These are phyloP conservation scores for Fusarium falciforme DNA, from an alignment of 2,329 filamentous ascomycete genomes.

Conservation along the genomic window DNA sequence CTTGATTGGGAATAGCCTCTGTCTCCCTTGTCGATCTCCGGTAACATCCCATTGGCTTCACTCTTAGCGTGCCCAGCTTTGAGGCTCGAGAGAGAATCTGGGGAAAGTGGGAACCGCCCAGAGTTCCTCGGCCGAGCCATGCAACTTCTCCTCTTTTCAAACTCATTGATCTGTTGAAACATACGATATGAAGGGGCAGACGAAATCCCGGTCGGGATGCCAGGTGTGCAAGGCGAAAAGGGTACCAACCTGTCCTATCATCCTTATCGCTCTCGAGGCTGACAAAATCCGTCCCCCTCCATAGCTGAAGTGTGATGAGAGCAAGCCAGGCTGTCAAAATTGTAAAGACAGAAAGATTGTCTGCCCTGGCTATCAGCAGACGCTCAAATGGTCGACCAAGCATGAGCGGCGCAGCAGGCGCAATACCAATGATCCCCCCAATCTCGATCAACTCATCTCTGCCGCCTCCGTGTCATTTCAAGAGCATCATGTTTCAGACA, in stretches of 20 bases:
- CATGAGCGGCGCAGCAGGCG: constrained; percentile 14
- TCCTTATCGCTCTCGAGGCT: not conserved
- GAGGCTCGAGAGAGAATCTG: constrained; percentile 9
- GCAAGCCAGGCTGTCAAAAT: constrained; percentile 23
- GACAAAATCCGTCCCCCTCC: too few relatives aligned
- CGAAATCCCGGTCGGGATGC: constrained; percentile 28
- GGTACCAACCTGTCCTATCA: not conserved
- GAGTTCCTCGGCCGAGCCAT: not conserved
- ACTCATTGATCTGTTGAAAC: not conserved
- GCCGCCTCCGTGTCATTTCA: constrained; percentile 26
- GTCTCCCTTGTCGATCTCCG: constrained; percentile 3
- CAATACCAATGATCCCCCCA: constrained; percentile 12
- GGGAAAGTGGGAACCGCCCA: constrained; percentile 5
- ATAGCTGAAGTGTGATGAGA: constrained; percentile 31
- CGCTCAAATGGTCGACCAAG: constrained; percentile 33
- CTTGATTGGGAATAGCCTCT: constrained; percentile 26
- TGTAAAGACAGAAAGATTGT: constrained; percentile 2
- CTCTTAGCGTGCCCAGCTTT: not conserved
- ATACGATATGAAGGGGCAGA: constrained; percentile 16
- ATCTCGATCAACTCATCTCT: constrained; percentile 20
- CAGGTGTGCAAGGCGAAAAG: constrained; percentile 25
- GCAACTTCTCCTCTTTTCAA: not conserved
- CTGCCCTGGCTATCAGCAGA: constrained; percentile 30
- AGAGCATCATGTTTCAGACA: not conserved
- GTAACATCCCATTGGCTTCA: constrained; percentile 20